phyloP scores from a whole-genome alignment of 768 basidiomycete genomes.

The Roridomyces roridus region DNA sequence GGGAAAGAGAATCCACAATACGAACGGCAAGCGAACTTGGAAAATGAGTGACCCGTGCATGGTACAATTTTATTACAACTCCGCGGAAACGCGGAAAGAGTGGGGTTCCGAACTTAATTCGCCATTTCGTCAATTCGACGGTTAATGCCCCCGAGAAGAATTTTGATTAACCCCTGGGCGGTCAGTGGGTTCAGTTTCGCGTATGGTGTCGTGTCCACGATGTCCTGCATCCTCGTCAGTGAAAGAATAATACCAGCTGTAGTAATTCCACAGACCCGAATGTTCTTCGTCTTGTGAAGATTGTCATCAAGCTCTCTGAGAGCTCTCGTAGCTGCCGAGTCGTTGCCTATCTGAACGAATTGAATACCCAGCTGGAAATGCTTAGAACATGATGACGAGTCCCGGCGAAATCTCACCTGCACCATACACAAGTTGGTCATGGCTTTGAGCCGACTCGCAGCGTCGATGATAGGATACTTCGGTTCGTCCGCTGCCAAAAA shows the following conservation, averaged over 20 bases:
- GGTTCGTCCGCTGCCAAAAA: constrained; percentile 35
- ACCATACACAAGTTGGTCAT: no score
- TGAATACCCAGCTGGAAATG: constrained; percentile 68
- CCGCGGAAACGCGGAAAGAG: no score
- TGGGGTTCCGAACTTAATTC: no score
- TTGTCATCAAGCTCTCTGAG: constrained; percentile 59
- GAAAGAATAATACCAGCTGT: background rate
- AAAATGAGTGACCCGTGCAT: no score
- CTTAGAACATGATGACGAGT: no score
- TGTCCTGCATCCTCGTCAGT: constrained; percentile 49
- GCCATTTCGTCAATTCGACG: constrained; percentile 31
- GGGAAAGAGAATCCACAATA: no score
- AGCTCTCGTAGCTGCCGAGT: constrained; percentile 45
- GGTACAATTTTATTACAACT: no score
- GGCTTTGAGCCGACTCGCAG: constrained; percentile 52
- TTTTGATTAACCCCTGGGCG: constrained; percentile 60
- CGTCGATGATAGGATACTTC: constrained; percentile 44
- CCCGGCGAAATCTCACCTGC: no score
- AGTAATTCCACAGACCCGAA: constrained; percentile 52
- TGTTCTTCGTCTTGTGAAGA: constrained; percentile 42
- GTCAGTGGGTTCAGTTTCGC: constrained; percentile 44
- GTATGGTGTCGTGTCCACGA: constrained; percentile 73
- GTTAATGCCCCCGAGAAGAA: constrained; percentile 69
- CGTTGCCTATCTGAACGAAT: constrained; percentile 66
- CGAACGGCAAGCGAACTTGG: no score